Conservation (phyloP, 495 filamentous ascomycete species). For the Terfezia boudieri region DNA sequence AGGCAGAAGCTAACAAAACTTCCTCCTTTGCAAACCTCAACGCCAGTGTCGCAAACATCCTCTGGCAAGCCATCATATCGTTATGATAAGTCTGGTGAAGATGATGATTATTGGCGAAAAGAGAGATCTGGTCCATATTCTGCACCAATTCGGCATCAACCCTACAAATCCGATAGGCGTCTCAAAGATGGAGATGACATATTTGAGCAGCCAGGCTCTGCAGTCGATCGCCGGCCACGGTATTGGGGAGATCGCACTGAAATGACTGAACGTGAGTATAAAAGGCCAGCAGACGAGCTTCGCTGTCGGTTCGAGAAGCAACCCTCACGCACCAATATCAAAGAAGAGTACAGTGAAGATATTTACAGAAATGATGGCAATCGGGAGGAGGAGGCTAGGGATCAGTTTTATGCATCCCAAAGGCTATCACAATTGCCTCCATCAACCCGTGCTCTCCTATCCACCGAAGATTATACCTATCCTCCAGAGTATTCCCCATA, state of each 20-base stretch:
- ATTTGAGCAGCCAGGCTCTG: too few relatives aligned
- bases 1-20: neutral
- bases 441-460: slow-evolving; percentile 4
- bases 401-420: slow-evolving; percentile 9
- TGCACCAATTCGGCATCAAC: too few relatives aligned
- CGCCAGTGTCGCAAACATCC: too few relatives aligned
- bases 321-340: slow-evolving; percentile 4
- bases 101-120: neutral
- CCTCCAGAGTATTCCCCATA: slow-evolving; percentile 13
- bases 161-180: too few relatives aligned
- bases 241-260: neutral
- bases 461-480: slow-evolving; percentile 8
- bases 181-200: too few relatives aligned
- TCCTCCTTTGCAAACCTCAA: neutral
- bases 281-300: neutral
- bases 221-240: neutral
- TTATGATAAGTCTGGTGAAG: neutral
- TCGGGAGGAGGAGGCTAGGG: slow-evolving; percentile 10
- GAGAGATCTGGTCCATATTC: too few relatives aligned
- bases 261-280: neutral
- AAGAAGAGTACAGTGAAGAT: slow-evolving; percentile 11
- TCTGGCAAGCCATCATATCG: neutral
- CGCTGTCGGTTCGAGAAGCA: neutral
- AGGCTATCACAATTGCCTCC: slow-evolving; percentile 8
- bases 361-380: slow-evolving; percentile 10